Conservation (phyloP, 2,329 filamentous ascomycete genomes). For the Nectriaceae sp. region DNA sequence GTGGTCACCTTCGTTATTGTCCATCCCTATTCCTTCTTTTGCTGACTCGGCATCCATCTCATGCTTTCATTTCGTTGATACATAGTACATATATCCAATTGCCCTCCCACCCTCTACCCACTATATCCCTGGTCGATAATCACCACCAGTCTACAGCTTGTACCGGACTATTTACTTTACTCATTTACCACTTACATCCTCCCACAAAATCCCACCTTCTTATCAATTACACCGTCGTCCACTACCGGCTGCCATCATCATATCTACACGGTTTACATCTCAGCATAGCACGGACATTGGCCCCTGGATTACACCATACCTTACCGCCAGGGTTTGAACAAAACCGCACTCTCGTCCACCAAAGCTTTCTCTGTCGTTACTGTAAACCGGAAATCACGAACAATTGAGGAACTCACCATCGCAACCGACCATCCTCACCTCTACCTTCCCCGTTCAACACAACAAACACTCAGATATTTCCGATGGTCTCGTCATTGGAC, state of each 20-base stretch:
- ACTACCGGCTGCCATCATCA: neutral
- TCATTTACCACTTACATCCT: neutral
- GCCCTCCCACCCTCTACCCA: neutral
- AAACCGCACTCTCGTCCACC: neutral
- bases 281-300: neutral
- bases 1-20: too few relatives aligned
- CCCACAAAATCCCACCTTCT: neutral
- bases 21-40: neutral
- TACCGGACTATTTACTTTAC: too few relatives aligned
- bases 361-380: neutral
- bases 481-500: conserved; percentile 38
- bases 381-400: neutral
- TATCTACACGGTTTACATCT: neutral
- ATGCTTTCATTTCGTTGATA: neutral
- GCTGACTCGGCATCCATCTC: neutral
- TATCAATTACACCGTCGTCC: neutral
- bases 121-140: neutral
- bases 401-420: neutral
- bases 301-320: neutral
- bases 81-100: conserved; percentile 1
- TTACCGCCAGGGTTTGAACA: neutral
- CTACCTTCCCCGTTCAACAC: neutral
- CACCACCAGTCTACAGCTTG: neutral
- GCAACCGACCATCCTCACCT: conserved; percentile 1
- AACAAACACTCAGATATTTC: conserved; percentile 19